Conservation (phyloP, 495 filamentous ascomycete genomes). For the Talaromyces nanjingensis region DNA sequence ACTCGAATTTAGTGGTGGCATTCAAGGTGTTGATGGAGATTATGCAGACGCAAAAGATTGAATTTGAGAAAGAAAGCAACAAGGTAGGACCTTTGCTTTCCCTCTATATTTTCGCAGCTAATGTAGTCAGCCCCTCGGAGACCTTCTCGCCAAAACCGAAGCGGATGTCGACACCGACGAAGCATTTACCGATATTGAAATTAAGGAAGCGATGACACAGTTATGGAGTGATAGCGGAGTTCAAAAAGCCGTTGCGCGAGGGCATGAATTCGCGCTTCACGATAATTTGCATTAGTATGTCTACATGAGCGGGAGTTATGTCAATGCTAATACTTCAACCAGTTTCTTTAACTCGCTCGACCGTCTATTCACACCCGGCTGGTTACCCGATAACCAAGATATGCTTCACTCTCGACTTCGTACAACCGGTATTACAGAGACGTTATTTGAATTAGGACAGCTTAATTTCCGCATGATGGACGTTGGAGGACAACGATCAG, state of each 20-base stretch:
- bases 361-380: constrained; percentile 77
- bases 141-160: constrained; percentile 38
- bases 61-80: constrained; percentile 69
- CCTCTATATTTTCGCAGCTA: neutral
- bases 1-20: constrained; percentile 82
- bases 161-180: constrained; percentile 74
- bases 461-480: constrained; percentile 99
- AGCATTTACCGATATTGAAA: constrained; percentile 58
- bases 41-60: constrained; percentile 79
- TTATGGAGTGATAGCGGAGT: constrained; percentile 84
- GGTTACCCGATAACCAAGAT: constrained; percentile 95
- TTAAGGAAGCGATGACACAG: constrained; percentile 66
- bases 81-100: constrained; percentile 42
- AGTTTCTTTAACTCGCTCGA: constrained; percentile 93
- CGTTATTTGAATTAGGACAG: constrained; percentile 87
- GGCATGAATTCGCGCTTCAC: constrained; percentile 93
- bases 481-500: constrained; percentile 92
- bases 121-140: constrained; percentile 23
- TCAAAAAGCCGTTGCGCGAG: constrained; percentile 76
- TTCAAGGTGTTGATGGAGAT: constrained; percentile 88
- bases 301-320: neutral
- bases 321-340: constrained; percentile 5
- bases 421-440: constrained; percentile 96
- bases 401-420: constrained; percentile 85
- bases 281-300: constrained; percentile 92